These are phyloP conservation scores for Cytidiella melzeri DNA, from an alignment of 768 basidiomycete species.

Conservation along the genomic window DNA sequence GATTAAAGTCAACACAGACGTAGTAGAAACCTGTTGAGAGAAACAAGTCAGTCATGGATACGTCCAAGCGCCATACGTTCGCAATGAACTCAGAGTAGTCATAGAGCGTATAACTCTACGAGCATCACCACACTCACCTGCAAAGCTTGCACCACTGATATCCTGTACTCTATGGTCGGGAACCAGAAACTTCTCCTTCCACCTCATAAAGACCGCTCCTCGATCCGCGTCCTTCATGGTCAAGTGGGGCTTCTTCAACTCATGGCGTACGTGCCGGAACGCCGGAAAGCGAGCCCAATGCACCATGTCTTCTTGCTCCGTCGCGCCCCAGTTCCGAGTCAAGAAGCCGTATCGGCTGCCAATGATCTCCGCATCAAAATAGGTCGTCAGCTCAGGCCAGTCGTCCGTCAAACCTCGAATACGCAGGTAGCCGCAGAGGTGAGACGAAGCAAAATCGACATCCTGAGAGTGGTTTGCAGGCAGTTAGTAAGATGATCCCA, in stretches of 20 bases:
- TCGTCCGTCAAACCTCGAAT: conserved; percentile 91
- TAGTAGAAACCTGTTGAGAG: conserved; percentile 80
- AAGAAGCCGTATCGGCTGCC: conserved; percentile 87
- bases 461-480: conserved; percentile 44
- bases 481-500: background rate
- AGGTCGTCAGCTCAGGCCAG: conserved; percentile 93
- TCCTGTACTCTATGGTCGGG: conserved; percentile 91
- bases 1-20: conserved; percentile 89
- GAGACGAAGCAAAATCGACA: conserved; percentile 82
- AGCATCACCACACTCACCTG: too few species aligned
- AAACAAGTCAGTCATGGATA: background rate
- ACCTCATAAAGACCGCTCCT: conserved; percentile 88
- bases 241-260: conserved; percentile 71
- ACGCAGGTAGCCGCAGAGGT: conserved; percentile 85
- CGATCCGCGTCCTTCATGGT: conserved; percentile 68
- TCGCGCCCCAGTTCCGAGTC: conserved; percentile 87
- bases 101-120: too few species aligned
- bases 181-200: conserved; percentile 96
- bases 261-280: conserved; percentile 74
- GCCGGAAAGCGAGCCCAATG: conserved; percentile 95
- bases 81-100: too few species aligned
- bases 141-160: conserved; percentile 93
- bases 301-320: conserved; percentile 84
- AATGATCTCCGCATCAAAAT: conserved; percentile 95
- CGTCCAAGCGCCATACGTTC: too few species aligned